Evolutionary conservation across 73 alveolate species (phyloP).

Genomic region (Blepharisma stoltei): DNA sequence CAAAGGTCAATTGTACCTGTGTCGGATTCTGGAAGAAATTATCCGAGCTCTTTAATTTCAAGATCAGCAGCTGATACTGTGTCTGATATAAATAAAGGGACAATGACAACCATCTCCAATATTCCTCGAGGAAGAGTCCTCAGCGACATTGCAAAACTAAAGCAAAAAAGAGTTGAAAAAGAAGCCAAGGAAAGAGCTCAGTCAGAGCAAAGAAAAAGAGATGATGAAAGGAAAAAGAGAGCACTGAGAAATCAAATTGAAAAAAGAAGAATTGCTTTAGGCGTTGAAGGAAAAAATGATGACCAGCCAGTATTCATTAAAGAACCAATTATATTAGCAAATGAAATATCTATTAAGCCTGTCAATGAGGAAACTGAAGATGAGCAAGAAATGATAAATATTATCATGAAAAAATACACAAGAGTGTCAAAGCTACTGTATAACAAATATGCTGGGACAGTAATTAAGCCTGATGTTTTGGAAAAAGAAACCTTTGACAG

Average conservation of each 20-base stretch:
- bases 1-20: background rate
- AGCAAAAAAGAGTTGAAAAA: conserved; percentile 32
- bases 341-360: background rate
- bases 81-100: too few species aligned
- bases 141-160: conserved; percentile 36
- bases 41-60: too few species aligned
- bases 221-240: conserved; percentile 20
- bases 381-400: conserved; percentile 47
- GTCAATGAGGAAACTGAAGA: background rate
- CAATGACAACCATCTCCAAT: background rate
- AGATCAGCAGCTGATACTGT: too few species aligned
- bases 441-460: conserved; percentile 56
- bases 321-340: background rate
- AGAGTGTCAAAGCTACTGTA: conserved; percentile 55
- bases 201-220: background rate
- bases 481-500: conserved; percentile 34
- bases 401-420: conserved; percentile 40
- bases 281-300: background rate
- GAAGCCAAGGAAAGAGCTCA: conserved; percentile 5
- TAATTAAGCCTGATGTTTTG: conserved; percentile 28
- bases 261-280: conserved; percentile 22
- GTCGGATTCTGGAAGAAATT: background rate
- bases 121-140: conserved; percentile 33
- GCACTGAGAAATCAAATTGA: conserved; percentile 24
- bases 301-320: background rate